Conservation (phyloP, 1,139 yeast genomes). For the Yarrowia galli region DNA sequence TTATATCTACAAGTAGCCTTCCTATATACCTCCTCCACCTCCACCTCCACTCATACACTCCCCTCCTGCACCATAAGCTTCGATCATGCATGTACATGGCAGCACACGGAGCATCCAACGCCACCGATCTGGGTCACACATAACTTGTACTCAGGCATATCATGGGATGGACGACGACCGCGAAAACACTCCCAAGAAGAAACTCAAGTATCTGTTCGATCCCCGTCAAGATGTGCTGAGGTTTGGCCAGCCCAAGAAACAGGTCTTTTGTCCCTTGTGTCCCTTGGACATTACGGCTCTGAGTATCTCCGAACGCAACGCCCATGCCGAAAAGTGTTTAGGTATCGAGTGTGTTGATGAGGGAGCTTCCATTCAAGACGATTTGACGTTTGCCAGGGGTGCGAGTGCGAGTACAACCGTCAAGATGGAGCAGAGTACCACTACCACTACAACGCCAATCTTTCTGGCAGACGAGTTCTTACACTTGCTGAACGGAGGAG, state of each 20-base stretch:
- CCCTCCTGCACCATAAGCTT: slow-evolving; percentile 7
- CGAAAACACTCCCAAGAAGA: slow-evolving; percentile 3
- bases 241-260: slow-evolving; percentile 27
- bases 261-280: slow-evolving; percentile 61
- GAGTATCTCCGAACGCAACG: slow-evolving; percentile 56
- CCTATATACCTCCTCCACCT: too few relatives aligned
- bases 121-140: not conserved
- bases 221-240: slow-evolving; percentile 26
- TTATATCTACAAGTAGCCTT: too few relatives aligned
- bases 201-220: slow-evolving; percentile 2
- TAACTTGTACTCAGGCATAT: not conserved
- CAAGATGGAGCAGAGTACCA: not conserved
- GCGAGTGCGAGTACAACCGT: not conserved
- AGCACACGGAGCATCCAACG: too few relatives aligned
- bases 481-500: not conserved
- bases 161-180: slow-evolving; percentile 10
- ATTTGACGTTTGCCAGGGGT: not conserved
- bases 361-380: not conserved
- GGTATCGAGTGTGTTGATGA: not conserved
- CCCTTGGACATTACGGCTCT: slow-evolving; percentile 51
- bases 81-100: slow-evolving; percentile 16
- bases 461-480: slow-evolving; percentile 20
- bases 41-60: too few relatives aligned
- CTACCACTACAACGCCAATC: not conserved
- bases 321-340: slow-evolving; percentile 68